A percentile compares a stretch with the other conserved stretches of the same genome.
Conservation (phyloP, 1,284 basidiomycete species). For the Phlebopus sp. region DNA sequence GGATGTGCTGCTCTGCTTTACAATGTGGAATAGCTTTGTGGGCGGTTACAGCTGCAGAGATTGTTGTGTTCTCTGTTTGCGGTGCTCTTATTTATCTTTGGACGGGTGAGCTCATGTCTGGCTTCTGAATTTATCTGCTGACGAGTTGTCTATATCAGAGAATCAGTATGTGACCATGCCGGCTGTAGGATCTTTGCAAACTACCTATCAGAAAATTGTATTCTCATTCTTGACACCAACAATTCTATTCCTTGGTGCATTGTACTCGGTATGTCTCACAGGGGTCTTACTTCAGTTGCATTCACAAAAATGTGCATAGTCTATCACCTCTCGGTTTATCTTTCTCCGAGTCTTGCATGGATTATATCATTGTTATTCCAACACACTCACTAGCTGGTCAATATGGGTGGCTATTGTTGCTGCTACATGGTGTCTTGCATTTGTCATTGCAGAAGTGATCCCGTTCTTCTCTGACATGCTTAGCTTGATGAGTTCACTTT, state of each 20-base stretch:
- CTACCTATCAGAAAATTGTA: conserved; percentile 44
- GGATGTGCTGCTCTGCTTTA: not conserved
- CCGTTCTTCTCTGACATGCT: conserved; percentile 51
- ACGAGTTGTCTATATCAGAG: conserved; percentile 6
- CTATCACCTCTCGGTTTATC: conserved; percentile 47
- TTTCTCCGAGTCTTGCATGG: conserved; percentile 51
- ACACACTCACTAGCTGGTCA: conserved; percentile 59
- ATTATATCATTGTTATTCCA: conserved; percentile 47
- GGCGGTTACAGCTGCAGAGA: conserved; percentile 49
- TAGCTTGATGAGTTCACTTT: conserved; percentile 44
- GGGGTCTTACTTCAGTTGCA: not conserved
- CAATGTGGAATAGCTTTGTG: conserved; percentile 35
- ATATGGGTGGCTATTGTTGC: conserved; percentile 56
- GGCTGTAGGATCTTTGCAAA: conserved; percentile 44
- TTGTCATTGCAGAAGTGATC: conserved; percentile 54
- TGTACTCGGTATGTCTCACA: conserved; percentile 37
- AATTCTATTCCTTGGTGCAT: conserved; percentile 46
- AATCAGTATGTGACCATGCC: conserved; percentile 52
- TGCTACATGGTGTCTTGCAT: conserved; percentile 56
- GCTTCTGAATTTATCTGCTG: no score
- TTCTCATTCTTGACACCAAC: conserved; percentile 52
- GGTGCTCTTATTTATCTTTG: conserved; percentile 62
- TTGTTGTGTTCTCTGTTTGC: conserved; percentile 58
- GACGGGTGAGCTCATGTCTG: conserved; percentile 21
- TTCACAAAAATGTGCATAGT: conserved; percentile 21